Percentiles rank a stretch among this genome's conserved stretches.
Evolutionary conservation across 345 rosid species (phyloP).

Genomic region (Populus deltoides): DNA sequence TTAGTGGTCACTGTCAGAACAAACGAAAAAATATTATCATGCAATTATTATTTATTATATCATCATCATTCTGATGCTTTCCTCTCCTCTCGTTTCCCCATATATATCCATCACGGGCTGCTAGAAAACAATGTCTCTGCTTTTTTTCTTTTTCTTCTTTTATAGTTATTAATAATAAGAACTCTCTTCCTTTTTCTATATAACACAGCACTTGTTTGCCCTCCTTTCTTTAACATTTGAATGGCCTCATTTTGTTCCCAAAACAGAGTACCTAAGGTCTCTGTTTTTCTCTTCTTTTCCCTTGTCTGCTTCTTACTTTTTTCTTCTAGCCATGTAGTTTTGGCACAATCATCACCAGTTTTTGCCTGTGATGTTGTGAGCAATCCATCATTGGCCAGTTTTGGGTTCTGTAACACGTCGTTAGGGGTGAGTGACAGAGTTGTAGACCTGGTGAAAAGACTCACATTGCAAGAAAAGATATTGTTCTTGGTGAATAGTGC

Average conservation of each 20-base stretch:
- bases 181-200: not conserved
- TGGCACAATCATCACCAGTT: conserved; percentile 49
- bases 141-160: not conserved
- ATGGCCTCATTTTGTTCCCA: conserved; percentile 13
- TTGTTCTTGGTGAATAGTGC: conserved; percentile 49
- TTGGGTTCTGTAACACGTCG: conserved; percentile 58
- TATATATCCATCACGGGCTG: not conserved
- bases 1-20: no score
- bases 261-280: conserved; percentile 29
- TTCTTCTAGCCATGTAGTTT: conserved; percentile 8
- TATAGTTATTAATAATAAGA: not conserved
- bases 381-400: conserved; percentile 43
- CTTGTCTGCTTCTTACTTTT: not conserved
- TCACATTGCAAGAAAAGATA: conserved; percentile 78
- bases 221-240: not conserved
- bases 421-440: conserved; percentile 48
- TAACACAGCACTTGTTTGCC: not conserved
- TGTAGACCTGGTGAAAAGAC: conserved; percentile 65
- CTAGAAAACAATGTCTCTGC: not conserved
- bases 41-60: not conserved
- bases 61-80: not conserved
- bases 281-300: conserved; percentile 35
- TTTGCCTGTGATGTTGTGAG: conserved; percentile 68
- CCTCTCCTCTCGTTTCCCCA: not conserved
- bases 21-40: not conserved